Conservation (phyloP, 345 rosid genomes). For the Corymbia maculata region DNA sequence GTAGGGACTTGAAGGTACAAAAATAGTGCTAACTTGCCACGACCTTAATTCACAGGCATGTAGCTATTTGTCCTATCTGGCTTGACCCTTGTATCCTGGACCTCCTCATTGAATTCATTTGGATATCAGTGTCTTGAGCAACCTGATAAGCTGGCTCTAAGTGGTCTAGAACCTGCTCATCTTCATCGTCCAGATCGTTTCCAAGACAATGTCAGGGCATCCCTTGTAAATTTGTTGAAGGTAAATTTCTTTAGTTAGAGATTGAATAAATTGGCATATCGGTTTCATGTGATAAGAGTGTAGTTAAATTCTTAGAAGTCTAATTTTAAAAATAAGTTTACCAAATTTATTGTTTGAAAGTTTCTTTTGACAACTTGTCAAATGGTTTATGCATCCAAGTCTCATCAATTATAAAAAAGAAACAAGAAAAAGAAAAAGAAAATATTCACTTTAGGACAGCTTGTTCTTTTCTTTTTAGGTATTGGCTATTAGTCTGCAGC, state of each 20-base stretch:
- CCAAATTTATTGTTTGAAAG: background rate
- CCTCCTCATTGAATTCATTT: background rate
- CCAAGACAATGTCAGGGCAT: constrained; percentile 54
- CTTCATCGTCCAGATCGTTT: constrained; percentile 81
- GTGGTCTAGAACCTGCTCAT: constrained; percentile 72
- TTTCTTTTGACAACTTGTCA: background rate
- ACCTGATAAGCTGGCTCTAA: constrained; percentile 67
- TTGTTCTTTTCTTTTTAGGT: background rate
- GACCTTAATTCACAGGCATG: constrained; percentile 51
- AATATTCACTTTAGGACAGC: background rate
- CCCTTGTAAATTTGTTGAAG: constrained; percentile 60
- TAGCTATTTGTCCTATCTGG: background rate
- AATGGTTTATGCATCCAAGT: background rate
- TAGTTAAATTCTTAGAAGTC: background rate
- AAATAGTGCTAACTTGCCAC: constrained; percentile 66
- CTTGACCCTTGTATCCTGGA: background rate
- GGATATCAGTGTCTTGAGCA: constrained; percentile 50
- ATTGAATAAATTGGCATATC: background rate
- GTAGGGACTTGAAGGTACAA: constrained; percentile 66
- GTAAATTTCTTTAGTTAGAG: constrained; percentile 14
- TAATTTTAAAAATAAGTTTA: background rate
- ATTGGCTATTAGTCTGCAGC: background rate
- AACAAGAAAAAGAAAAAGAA: background rate
- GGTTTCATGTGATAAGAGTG: background rate
- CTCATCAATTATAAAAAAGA: background rate